Evolutionary conservation across 164 flowering plant species (phyloP).

Genomic region (Macadamia tetraphylla): DNA sequence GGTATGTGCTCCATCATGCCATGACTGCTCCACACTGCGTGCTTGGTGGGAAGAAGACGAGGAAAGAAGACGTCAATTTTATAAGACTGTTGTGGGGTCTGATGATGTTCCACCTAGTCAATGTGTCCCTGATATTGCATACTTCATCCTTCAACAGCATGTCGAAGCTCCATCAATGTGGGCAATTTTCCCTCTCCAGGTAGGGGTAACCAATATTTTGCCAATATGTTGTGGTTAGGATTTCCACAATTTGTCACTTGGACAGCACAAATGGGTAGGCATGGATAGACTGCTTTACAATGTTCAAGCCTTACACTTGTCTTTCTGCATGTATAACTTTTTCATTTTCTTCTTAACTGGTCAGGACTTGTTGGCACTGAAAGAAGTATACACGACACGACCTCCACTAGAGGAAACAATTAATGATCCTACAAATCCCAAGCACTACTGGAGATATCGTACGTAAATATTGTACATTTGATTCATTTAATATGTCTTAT

Average conservation of each 20-base stretch:
- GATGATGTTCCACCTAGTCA: conserved; percentile 58
- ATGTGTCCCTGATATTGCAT: conserved; percentile 75
- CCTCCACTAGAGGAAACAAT: conserved; percentile 93
- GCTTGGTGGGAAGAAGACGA: conserved; percentile 99
- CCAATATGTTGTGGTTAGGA: not conserved
- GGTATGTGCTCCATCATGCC: conserved; percentile 99
- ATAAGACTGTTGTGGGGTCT: conserved; percentile 57
- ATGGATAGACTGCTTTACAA: not conserved
- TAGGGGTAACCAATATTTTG: conserved; percentile 14
- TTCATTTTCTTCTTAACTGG: conserved; percentile 4
- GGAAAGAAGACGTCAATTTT: conserved; percentile 71
- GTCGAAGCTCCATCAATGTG: conserved; percentile 98
- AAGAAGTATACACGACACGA: conserved; percentile 76
- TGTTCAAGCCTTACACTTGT: not conserved
- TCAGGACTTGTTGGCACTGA: conserved; percentile 85
- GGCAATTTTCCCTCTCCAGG: conserved; percentile 99
- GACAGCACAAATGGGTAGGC: not conserved
- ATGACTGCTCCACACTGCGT: conserved; percentile 93
- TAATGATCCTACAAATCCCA: conserved; percentile 95
- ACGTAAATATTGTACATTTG: conserved; percentile 19
- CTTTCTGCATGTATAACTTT: not conserved
- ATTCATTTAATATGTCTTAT: not conserved
- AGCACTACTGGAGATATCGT: conserved; percentile 99
- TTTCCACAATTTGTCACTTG: not conserved
- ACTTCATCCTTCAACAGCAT: conserved; percentile 67